Percentiles rank a stretch among this genome's conserved stretches.
These are phyloP conservation scores for Neofusicoccum umdonicola DNA, from an alignment of 2,329 filamentous ascomycete species.

Conservation along the genomic window DNA sequence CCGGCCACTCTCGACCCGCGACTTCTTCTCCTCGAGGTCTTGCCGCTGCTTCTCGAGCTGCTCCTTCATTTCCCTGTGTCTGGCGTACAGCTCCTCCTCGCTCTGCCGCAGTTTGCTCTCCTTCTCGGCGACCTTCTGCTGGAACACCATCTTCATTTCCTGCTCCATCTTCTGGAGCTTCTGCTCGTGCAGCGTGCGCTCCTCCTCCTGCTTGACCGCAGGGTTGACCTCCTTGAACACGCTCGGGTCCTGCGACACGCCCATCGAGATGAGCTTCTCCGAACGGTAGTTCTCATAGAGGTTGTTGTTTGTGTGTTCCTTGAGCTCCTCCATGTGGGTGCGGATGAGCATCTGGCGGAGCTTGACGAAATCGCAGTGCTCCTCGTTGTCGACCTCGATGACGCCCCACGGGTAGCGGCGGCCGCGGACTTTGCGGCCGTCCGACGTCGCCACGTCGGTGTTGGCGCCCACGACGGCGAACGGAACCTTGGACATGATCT, in stretches of 20 bases:
- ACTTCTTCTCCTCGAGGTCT: conserved; percentile 98
- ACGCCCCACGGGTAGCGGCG: conserved; percentile 97
- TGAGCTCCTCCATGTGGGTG: conserved; percentile 99
- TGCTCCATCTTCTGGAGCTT: conserved; percentile 99
- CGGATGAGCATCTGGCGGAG: conserved; percentile 99
- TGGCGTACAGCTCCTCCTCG: conserved; percentile 96
- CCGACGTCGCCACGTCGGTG: conserved; percentile 83
- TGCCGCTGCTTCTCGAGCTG: conserved; percentile 91
- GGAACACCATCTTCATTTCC: conserved; percentile 99
- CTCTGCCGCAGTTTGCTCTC: conserved; percentile 99
- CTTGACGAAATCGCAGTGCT: conserved; percentile 99
- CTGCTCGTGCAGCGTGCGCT: conserved; percentile 96
- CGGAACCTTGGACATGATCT: conserved; percentile 99
- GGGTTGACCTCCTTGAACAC: conserved; percentile 99
- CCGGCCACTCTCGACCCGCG: conserved; percentile 87
- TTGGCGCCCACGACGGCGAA: conserved; percentile 98
- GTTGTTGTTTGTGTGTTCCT: conserved; percentile 99
- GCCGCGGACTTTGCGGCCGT: conserved; percentile 93
- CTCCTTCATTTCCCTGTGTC: conserved; percentile 99
- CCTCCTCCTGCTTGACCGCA: conserved; percentile 99
- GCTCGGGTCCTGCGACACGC: conserved; percentile 95
- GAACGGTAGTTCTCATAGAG: conserved; percentile 99
- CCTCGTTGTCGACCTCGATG: conserved; percentile 99
- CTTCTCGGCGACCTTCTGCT: conserved; percentile 99
- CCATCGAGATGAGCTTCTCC: conserved; percentile 98